Percentiles rank a stretch among this genome's conserved stretches.
Evolutionary conservation across 257 asterid species (phyloP).

Genomic region (Oldenlandia corymbosa): DNA sequence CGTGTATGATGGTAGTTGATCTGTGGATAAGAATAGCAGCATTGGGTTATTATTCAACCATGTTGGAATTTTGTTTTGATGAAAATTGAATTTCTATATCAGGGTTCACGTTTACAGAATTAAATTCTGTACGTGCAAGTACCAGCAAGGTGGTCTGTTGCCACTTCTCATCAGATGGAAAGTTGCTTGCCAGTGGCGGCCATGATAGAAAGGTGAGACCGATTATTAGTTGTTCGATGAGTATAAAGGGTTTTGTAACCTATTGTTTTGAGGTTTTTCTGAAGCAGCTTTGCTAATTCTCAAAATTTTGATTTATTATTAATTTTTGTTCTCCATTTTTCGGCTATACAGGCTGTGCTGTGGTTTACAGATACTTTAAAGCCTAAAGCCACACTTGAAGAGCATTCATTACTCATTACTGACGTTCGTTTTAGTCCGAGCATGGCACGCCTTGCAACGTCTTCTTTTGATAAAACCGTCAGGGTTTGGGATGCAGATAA

Average conservation of each 20-base stretch:
- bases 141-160: constrained; percentile 75
- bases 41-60: not conserved
- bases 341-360: constrained; percentile 67
- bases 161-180: constrained; percentile 97
- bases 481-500: constrained; percentile 96
- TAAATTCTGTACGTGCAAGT: constrained; percentile 70
- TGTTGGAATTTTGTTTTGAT: constrained; percentile 19
- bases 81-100: constrained; percentile 12
- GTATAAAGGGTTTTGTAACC: not conserved
- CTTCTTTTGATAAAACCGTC: constrained; percentile 92
- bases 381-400: constrained; percentile 82
- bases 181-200: constrained; percentile 92
- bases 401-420: constrained; percentile 71
- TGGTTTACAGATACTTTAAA: constrained; percentile 76
- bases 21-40: not conserved
- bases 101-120: constrained; percentile 85
- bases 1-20: not conserved
- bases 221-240: not conserved
- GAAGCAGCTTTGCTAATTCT: too few relatives aligned
- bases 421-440: constrained; percentile 98
- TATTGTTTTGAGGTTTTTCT: not conserved
- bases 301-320: too few relatives aligned
- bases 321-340: not conserved
- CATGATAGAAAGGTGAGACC: constrained; percentile 84
- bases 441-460: constrained; percentile 95